A percentile compares a stretch with the other conserved stretches of the same genome.
Conservation (phyloP, 2,329 filamentous ascomycete species). For the Elsinoe fawcettii region DNA sequence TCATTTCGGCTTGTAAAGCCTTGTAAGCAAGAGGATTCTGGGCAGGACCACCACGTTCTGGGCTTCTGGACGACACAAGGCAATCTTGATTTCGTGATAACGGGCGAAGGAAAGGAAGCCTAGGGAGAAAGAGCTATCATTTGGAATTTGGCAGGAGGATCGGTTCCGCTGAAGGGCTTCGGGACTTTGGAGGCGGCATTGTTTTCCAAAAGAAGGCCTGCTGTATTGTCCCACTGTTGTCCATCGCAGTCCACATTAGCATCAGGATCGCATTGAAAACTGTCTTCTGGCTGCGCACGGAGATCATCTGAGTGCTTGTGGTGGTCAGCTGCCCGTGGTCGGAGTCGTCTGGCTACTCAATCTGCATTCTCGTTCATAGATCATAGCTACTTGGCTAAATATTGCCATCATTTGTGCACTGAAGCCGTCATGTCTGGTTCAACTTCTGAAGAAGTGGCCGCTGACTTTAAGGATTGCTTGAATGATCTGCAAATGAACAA, state of each 20-base stretch:
- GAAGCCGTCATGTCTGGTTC: constrained; percentile 53
- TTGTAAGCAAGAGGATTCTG: background rate
- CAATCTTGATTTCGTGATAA: background rate
- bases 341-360: background rate
- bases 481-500: constrained; percentile 87
- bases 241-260: background rate
- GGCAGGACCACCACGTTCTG: background rate
- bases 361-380: constrained; percentile 2
- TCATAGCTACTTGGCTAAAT: constrained; percentile 11
- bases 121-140: background rate
- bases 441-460: constrained; percentile 75
- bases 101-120: background rate
- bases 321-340: background rate
- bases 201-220: background rate
- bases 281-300: background rate
- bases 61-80: background rate
- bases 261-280: background rate
- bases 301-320: background rate
- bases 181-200: background rate
- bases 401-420: constrained; percentile 8
- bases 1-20: background rate
- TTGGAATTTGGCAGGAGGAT: background rate
- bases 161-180: background rate
- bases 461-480: constrained; percentile 88
- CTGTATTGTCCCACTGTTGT: background rate